Evolutionary conservation across 169 alveolate species (phyloP).

Genomic region (Plasmodium coatneyi): DNA sequence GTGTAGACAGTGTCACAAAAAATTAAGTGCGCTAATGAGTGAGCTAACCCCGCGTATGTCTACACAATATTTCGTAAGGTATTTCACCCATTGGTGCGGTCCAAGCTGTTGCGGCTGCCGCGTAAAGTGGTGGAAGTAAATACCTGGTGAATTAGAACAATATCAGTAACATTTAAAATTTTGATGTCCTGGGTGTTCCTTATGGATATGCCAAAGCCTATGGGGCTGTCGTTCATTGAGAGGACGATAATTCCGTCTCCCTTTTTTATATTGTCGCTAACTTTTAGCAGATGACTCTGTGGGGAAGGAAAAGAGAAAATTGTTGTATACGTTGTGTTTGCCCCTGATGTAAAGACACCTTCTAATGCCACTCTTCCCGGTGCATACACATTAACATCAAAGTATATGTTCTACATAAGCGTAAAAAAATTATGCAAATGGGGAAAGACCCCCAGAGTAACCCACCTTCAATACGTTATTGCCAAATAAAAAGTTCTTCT

Average conservation of each 20-base stretch:
- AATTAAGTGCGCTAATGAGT: neutral
- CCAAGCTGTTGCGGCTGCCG: neutral
- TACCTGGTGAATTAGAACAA: slow-evolving; percentile 73
- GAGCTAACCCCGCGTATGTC: neutral
- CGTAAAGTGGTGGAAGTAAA: neutral
- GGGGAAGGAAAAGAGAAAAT: neutral
- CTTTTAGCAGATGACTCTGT: slow-evolving; percentile 66
- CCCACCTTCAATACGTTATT: slow-evolving; percentile 67
- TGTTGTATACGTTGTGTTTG: neutral
- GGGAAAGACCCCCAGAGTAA: neutral
- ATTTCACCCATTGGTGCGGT: neutral
- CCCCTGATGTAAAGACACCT: neutral
- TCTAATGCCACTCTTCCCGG: neutral
- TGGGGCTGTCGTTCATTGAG: slow-evolving; percentile 71
- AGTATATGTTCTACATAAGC: neutral
- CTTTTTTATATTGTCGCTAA: slow-evolving; percentile 68
- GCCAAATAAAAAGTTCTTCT: slow-evolving; percentile 66
- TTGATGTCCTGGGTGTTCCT: slow-evolving; percentile 71
- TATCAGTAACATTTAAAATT: slow-evolving; percentile 58
- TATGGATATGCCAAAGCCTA: slow-evolving; percentile 74
- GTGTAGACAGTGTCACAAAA: neutral
- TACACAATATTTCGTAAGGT: neutral
- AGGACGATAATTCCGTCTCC: slow-evolving; percentile 72
- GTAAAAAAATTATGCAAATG: neutral
- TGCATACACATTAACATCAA: neutral